Evolutionary conservation across 306 rosid genomes (phyloP), one percentile per base, ranked within the genome.

Genomic region (Dalbergia oliveri): DNA sequence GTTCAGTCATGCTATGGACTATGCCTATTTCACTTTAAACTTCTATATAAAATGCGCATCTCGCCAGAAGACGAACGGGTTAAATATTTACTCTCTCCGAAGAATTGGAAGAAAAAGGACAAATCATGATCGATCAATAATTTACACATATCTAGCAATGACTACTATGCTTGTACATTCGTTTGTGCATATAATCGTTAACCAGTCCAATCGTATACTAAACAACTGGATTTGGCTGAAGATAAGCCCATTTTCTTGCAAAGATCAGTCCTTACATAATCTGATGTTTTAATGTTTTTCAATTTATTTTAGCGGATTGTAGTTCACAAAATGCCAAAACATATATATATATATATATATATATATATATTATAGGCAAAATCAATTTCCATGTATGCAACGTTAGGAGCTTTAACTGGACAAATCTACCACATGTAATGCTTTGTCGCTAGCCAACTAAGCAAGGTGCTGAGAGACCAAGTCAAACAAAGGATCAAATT

Each of bases 401-500:
- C 18, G 9, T 16, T 4, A 8, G 18, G 6, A 19, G 14, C 4
- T 8, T 31, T 14, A 69, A 0, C 4, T 21, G 76, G 72, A 59
- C 67, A 73, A 73, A 13, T 73, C 44, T 63, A 18, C 43, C 72
- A 80, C 76, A 74, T 73, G 82, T 31, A 63, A 18, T 35, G 75
- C 18, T 68, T 78, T 34, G 81, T 68, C 73, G 45, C 75, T 73
- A 18, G 77, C 72, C 77, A 67, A 80, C 83, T 61, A 79, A 70
- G 69, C 43, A 31, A 53, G 47, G 44, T 62, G 78, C 15, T 44
- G 8, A 43, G 14, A 59, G 35, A 79, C 60, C 70, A 44, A 67
- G 78, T 74, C 74, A 74, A 68, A 79, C 35, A 41, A 69, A 76
- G 6, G 18, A 67, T 5, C 69, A 75, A 35, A 56, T 44, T 26